Evolutionary conservation across 208 protist species (phyloP).

Genomic region (Leishmania martiniquensis): DNA sequence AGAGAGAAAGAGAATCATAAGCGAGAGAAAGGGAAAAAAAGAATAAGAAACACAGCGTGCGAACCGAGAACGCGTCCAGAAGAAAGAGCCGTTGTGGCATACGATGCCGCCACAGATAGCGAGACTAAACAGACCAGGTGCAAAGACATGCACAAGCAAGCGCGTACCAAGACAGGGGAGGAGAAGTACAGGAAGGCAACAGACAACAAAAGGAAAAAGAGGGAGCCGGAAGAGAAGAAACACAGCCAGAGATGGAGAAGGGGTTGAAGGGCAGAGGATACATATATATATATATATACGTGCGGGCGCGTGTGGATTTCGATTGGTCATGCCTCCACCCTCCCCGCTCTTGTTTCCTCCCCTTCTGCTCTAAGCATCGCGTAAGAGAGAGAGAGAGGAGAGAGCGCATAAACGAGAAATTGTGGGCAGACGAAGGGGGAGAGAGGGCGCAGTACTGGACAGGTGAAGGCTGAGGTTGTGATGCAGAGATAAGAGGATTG

Average conservation of each 20-base stretch:
- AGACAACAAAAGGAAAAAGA: not conserved
- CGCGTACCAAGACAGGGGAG: not conserved
- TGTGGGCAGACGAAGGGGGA: not conserved
- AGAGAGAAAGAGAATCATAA: not conserved
- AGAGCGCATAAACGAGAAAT: not conserved
- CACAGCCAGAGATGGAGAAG: not conserved
- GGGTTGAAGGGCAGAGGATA: not conserved
- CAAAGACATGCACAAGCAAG: not conserved
- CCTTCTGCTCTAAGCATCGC: not conserved
- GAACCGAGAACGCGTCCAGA: not conserved
- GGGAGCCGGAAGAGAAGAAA: not conserved
- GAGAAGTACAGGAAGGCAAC: not conserved
- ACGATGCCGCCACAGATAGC: not conserved
- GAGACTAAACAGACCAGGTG: too few relatives aligned
- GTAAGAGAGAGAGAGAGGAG: not conserved
- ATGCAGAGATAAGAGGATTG: not conserved
- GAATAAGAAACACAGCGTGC: conserved; percentile 3
- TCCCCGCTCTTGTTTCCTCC: not conserved
- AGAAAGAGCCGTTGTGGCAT: not conserved
- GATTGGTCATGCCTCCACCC: not conserved
- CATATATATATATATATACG: too few relatives aligned
- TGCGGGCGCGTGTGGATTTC: too few relatives aligned
- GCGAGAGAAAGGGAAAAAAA: conserved; percentile 12
- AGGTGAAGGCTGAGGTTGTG: not conserved
- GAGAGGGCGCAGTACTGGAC: not conserved